These are phyloP conservation scores for Trapa incisa DNA, from an alignment of 345 rosid genomes.

Conservation along the genomic window DNA sequence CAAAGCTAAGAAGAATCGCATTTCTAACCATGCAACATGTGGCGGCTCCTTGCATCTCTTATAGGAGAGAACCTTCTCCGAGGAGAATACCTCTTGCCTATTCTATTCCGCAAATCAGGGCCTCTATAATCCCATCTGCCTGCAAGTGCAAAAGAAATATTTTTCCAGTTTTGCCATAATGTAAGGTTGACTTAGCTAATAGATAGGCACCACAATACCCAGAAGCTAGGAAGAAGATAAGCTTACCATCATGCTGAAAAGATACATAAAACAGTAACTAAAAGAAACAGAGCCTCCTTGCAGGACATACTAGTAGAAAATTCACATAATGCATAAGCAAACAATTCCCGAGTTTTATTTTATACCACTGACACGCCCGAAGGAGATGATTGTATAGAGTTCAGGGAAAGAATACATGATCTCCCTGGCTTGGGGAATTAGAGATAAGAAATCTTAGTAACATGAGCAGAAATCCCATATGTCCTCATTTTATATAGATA, in stretches of 20 bases:
- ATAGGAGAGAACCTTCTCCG: conserved; percentile 41
- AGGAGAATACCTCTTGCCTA: conserved; percentile 64
- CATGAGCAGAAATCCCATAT: neutral
- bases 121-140: conserved; percentile 40
- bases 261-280: conserved; percentile 38
- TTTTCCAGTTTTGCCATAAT: conserved; percentile 15
- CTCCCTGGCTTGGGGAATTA: conserved; percentile 32
- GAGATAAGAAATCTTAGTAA: conserved; percentile 13
- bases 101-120: conserved; percentile 70
- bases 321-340: conserved; percentile 31
- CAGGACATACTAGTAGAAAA: conserved; percentile 34
- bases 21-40: conserved; percentile 41
- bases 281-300: conserved; percentile 43
- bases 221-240: conserved; percentile 12
- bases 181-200: conserved; percentile 7
- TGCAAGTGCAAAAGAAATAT: conserved; percentile 21
- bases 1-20: neutral
- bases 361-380: conserved; percentile 20
- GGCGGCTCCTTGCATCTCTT: conserved; percentile 35
- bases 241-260: conserved; percentile 42
- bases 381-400: too few species aligned
- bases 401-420: conserved; percentile 21
- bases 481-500: neutral
- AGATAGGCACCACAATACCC: conserved; percentile 4
- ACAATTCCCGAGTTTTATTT: conserved; percentile 22